Conservation (phyloP, 1,139 yeast species). For the Yamadazyma pseudoaaseri region DNA sequence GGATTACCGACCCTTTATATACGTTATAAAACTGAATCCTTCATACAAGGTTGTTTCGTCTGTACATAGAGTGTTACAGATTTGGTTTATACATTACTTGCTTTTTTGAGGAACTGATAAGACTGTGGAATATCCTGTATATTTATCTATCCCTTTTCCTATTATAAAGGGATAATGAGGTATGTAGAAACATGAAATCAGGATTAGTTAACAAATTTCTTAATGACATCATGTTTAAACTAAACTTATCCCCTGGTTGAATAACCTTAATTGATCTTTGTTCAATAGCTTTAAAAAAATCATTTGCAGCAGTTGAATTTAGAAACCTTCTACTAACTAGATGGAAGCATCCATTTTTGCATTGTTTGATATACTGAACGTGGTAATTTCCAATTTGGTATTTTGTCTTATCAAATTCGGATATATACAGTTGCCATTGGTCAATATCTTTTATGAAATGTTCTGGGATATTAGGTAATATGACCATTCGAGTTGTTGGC, state of each 20-base stretch:
- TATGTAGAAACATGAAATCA: not conserved
- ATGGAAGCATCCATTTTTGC: constrained; percentile 9
- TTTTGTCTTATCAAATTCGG: not conserved
- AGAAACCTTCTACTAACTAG: constrained; percentile 4
- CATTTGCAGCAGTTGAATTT: constrained; percentile 1
- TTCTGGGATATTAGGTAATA: not conserved
- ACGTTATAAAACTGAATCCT: too few relatives aligned
- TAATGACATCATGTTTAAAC: not conserved
- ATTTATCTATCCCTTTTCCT: not conserved
- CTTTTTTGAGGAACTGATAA: too few relatives aligned
- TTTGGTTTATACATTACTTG: too few relatives aligned
- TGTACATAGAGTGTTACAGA: too few relatives aligned
- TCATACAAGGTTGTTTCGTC: too few relatives aligned
- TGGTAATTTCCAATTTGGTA: constrained; percentile 2
- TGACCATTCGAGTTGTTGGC: not conserved
- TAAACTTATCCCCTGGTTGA: constrained; percentile 1
- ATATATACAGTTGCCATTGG: not conserved
- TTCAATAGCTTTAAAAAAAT: not conserved
- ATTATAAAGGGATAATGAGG: not conserved
- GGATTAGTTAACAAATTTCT: not conserved
- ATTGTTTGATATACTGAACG: constrained; percentile 6
- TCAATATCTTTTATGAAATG: not conserved
- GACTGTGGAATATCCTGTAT: too few relatives aligned
- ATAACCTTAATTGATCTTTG: not conserved
- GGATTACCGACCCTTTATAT: too few relatives aligned